A percentile compares a stretch with the other conserved stretches of the same genome.
phyloP scores from a whole-genome alignment of 2,329 filamentous ascomycete species.

The Emergomyces africanus region DNA sequence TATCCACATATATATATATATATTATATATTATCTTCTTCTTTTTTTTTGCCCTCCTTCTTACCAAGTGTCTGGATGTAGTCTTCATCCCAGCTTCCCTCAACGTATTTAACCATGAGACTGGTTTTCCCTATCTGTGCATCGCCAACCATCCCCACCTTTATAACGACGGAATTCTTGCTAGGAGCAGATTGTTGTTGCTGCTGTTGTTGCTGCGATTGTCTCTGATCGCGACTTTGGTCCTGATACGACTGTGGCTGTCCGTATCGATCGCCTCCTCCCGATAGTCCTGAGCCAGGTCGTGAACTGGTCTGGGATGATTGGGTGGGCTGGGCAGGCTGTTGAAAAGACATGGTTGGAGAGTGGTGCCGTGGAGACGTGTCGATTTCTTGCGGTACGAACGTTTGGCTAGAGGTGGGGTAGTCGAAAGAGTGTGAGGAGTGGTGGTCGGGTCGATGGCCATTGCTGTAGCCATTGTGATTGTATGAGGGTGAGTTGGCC shows the following conservation, averaged over 20 bases:
- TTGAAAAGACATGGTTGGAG: conserved; percentile 30
- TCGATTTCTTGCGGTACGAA: conserved; percentile 39
- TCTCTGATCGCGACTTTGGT: conserved; percentile 22
- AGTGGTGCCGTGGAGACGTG: conserved; percentile 26
- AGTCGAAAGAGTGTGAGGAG: conserved; percentile 32
- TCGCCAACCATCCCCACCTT: conserved; percentile 99
- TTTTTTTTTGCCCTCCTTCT: conserved; percentile 11
- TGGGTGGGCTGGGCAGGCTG: conserved; percentile 19
- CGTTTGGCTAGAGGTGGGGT: conserved; percentile 27
- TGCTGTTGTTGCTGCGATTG: conserved; percentile 32
- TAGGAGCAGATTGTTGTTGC: conserved; percentile 25
- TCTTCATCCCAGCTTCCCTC: conserved; percentile 99
- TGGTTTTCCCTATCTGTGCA: conserved; percentile 98
- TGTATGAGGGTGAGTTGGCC: conserved; percentile 13
- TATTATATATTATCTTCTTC: too few species aligned
- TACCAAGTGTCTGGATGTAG: conserved; percentile 92
- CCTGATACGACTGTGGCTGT: conserved; percentile 37
- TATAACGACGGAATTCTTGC: conserved; percentile 68
- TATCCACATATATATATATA: too few species aligned
- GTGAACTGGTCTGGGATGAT: conserved; percentile 25
- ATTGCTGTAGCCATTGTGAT: conserved; percentile 29
- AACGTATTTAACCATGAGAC: conserved; percentile 98
- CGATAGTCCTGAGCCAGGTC: conserved; percentile 40
- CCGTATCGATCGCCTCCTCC: conserved; percentile 32
- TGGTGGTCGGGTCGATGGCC: conserved; percentile 40